Evolutionary conservation across 352 stramenopile genomes (phyloP).

Genomic region (Pythium sp.): DNA sequence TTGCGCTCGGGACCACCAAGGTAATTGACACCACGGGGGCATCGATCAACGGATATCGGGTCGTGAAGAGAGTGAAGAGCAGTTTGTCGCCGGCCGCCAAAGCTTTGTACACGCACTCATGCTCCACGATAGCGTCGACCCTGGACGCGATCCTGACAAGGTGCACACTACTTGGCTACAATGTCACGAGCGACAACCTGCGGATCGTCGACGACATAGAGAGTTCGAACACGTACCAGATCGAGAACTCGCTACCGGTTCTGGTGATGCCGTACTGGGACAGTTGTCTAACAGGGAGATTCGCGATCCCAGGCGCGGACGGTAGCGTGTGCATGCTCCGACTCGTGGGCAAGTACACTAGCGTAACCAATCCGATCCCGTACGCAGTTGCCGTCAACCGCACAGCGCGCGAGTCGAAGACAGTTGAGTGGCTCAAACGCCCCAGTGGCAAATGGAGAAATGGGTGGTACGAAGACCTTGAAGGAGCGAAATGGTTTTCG

Average conservation of each 20-base stretch:
- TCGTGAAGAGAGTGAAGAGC: slow-evolving; percentile 8
- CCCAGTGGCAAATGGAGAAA: slow-evolving; percentile 28
- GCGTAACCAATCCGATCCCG: neutral
- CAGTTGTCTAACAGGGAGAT: slow-evolving; percentile 3
- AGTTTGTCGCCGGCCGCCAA: neutral
- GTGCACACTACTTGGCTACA: slow-evolving; percentile 24
- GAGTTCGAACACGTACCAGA: neutral
- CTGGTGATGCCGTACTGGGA: slow-evolving; percentile 20
- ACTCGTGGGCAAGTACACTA: slow-evolving; percentile 9
- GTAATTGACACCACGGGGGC: slow-evolving; percentile 12
- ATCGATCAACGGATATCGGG: slow-evolving; percentile 14
- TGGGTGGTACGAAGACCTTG: slow-evolving; percentile 32
- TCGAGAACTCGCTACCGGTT: slow-evolving; percentile 14
- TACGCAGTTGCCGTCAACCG: slow-evolving; percentile 12
- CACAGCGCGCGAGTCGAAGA: slow-evolving; percentile 21
- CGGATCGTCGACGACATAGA: slow-evolving; percentile 23
- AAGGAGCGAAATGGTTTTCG: slow-evolving; percentile 12
- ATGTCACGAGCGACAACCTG: slow-evolving; percentile 24
- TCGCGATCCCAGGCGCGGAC: slow-evolving; percentile 12
- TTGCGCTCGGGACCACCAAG: slow-evolving; percentile 8
- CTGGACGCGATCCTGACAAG: slow-evolving; percentile 21
- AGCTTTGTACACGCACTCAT: slow-evolving; percentile 6
- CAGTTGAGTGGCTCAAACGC: slow-evolving; percentile 21
- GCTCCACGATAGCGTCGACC: slow-evolving; percentile 19
- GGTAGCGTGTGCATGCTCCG: slow-evolving; percentile 19